Conservation (phyloP, 257 asterid species). For the Rubia yunnanensis region DNA sequence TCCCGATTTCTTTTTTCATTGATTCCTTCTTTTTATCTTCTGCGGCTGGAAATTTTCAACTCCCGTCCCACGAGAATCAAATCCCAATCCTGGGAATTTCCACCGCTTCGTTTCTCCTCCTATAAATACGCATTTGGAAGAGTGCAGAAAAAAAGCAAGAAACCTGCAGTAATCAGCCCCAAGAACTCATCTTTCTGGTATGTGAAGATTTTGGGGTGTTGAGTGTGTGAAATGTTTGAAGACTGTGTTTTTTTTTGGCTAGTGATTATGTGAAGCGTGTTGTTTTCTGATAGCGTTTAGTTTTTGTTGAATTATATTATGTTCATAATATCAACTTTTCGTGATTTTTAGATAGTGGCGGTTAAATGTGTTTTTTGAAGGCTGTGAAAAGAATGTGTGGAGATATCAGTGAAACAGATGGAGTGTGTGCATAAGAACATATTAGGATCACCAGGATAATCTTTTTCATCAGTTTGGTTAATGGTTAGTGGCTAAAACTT, state of each 20-base stretch:
- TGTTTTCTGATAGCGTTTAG: not conserved
- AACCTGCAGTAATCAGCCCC: constrained; percentile 7
- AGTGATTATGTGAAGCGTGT: not conserved
- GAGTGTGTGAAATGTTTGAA: not conserved
- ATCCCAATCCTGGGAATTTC: not conserved
- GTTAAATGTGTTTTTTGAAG: no score
- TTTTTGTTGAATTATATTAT: not conserved
- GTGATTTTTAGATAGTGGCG: not conserved
- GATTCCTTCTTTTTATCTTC: not conserved
- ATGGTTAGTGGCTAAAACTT: not conserved
- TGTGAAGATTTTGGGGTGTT: no score
- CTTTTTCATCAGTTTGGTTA: not conserved
- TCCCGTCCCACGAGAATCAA: not conserved
- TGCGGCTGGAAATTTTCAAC: not conserved
- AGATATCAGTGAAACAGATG: no score
- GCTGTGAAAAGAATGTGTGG: not conserved
- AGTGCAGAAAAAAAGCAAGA: not conserved
- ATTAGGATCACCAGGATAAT: not conserved
- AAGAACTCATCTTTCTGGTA: constrained; percentile 4
- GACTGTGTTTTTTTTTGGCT: not conserved
- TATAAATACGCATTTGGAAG: constrained; percentile 7
- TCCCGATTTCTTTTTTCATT: not conserved
- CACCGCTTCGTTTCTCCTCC: not conserved
- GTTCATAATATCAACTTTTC: not conserved
- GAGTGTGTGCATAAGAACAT: not conserved